Evolutionary conservation across 352 stramenopile species (phyloP).

Genomic region (Halophytophthora batemanensis): DNA sequence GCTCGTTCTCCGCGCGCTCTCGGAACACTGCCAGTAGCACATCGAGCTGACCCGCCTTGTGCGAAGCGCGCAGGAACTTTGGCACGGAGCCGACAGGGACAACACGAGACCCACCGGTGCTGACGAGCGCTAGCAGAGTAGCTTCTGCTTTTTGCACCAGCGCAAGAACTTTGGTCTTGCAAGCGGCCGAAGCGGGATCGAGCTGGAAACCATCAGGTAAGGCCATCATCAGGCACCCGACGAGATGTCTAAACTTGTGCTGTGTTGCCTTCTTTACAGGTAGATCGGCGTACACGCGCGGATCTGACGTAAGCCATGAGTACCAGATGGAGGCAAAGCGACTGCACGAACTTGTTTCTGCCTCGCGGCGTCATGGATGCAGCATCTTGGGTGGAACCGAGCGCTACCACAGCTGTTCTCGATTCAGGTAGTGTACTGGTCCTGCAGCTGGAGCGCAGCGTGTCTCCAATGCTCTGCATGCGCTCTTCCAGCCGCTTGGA

Average conservation of each 20-base stretch:
- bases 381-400: no score
- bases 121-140: slow-evolving; percentile 3
- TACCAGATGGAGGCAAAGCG: slow-evolving; percentile 4
- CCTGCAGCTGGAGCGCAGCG: no score
- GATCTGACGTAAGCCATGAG: slow-evolving; percentile 10
- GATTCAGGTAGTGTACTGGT: no score
- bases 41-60: slow-evolving; percentile 12
- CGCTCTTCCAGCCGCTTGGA: no score
- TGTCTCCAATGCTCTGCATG: no score
- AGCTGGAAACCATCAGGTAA: slow-evolving; percentile 10
- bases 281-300: slow-evolving; percentile 4
- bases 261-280: slow-evolving; percentile 12
- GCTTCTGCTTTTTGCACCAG: slow-evolving; percentile 1
- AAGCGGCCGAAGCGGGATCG: background rate
- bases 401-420: no score
- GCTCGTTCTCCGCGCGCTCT: background rate
- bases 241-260: slow-evolving; percentile 13
- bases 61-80: slow-evolving; percentile 5
- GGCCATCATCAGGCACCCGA: slow-evolving; percentile 14
- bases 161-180: slow-evolving; percentile 5
- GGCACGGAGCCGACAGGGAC: slow-evolving; percentile 1
- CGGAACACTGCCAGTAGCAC: background rate
- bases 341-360: slow-evolving; percentile 8
- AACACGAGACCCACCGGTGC: background rate
- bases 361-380: background rate